Evolutionary conservation across 1,139 yeast genomes (phyloP), one percentile per base, ranked within the genome.

Genomic region (Suhomyces bolitotheri): DNA sequence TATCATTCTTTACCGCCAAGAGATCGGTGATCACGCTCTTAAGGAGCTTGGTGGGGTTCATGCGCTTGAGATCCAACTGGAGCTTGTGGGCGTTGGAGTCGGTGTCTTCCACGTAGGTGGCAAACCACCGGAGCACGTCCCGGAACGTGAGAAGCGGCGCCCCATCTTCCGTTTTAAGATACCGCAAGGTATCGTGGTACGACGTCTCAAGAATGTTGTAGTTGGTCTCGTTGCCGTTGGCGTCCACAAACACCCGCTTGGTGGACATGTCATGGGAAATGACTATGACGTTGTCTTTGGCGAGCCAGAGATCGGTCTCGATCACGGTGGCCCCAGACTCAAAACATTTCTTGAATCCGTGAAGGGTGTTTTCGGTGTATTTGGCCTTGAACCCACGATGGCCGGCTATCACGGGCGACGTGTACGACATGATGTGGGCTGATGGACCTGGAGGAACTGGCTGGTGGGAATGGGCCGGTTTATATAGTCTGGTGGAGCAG

Each of bases 281-380:
- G 5, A 90, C 85, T 17, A 88, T 71, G 4, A 76, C 75, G 9
- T 82, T 78, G 58, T 92, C 98, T 5, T 62, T 60, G 2, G 94
- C 71, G 38, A 88, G 66, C 68, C 90, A 96, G 30, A 90, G 67
- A 57, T 92, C 96, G 7, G 95, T 82, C 57, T 90, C 97, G 25
- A 92, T 73, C 8, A 79, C 73, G 14, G 76, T 73, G 17, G 86
- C 89, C 0, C 92, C 92, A 13, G 78, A 71, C 12, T 73, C 77
- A 32, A 72, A 73, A 15, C 96, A 94, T 36, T 80, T 80, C 13
- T 76, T 65, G 58, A 87, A 86, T 2, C 95, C 89, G 2, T 66
- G 51, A 12, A 88, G 47, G 4, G 96, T 84, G 58, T 90, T 90
- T 54, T 90, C 97, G 4, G 95, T 86, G 48, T 63, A 82, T 37